A percentile compares a stretch with the other conserved stretches of the same genome.
Evolutionary conservation across 495 filamentous ascomycete species (phyloP).

Genomic region (Apodospora peruviana): DNA sequence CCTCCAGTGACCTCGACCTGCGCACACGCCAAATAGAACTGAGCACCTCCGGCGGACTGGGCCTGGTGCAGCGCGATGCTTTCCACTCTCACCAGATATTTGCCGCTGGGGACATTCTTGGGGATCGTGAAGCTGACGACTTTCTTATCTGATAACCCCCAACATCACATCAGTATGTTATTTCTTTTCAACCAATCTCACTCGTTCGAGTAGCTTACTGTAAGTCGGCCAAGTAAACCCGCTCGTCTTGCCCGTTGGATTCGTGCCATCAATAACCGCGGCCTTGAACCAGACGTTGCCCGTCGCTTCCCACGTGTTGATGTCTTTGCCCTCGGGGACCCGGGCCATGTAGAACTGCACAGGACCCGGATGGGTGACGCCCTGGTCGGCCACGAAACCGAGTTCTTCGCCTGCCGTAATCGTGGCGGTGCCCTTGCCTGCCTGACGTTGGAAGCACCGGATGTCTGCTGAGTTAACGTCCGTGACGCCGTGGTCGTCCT

Average conservation of each 20-base stretch:
- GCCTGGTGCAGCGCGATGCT: slow-evolving; percentile 35
- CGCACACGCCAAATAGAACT: slow-evolving; percentile 37
- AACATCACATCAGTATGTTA: too few species aligned
- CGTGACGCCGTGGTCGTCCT: slow-evolving; percentile 34
- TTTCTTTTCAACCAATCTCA: too few species aligned
- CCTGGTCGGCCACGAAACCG: slow-evolving; percentile 33
- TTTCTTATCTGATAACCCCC: slow-evolving; percentile 18
- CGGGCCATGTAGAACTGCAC: slow-evolving; percentile 44
- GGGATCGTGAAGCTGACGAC: slow-evolving; percentile 33
- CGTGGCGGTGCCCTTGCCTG: slow-evolving; percentile 23
- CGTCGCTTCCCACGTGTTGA: slow-evolving; percentile 37
- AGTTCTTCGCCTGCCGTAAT: slow-evolving; percentile 31
- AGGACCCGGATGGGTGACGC: slow-evolving; percentile 38
- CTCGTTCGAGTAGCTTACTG: slow-evolving; percentile 15
- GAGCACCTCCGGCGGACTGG: slow-evolving; percentile 28
- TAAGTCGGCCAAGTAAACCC: slow-evolving; percentile 32
- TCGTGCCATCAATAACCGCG: slow-evolving; percentile 23
- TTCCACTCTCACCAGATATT: slow-evolving; percentile 36
- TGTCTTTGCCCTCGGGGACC: slow-evolving; percentile 31
- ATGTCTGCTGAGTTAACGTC: slow-evolving; percentile 32
- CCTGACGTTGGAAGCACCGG: slow-evolving; percentile 34
- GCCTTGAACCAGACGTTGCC: slow-evolving; percentile 47
- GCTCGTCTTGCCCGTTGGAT: slow-evolving; percentile 12
- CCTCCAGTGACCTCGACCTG: slow-evolving; percentile 34
- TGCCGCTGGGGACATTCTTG: slow-evolving; percentile 31